Evolutionary conservation across 177 flowering plant genomes (phyloP).

Genomic region (Vitis hybrid): DNA sequence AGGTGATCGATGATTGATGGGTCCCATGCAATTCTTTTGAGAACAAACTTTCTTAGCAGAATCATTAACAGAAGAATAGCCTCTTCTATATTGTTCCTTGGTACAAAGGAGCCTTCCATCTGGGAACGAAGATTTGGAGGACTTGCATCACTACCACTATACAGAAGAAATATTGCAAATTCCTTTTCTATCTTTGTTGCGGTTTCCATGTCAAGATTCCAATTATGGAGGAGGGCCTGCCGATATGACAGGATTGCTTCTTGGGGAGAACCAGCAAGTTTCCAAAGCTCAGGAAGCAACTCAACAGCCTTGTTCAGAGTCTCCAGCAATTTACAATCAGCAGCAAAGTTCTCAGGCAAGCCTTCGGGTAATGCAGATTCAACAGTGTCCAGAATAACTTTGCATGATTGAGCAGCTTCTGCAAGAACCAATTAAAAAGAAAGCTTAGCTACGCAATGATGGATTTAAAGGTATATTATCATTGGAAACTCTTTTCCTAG

Average conservation of each 20-base stretch:
- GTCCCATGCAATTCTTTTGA: conserved; percentile 64
- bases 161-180: conserved; percentile 82
- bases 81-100: conserved; percentile 87
- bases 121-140: conserved; percentile 89
- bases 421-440: conserved; percentile 34
- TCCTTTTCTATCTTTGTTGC: conserved; percentile 65
- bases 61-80: conserved; percentile 73
- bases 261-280: conserved; percentile 53
- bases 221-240: conserved; percentile 66
- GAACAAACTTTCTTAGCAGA: conserved; percentile 51
- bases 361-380: conserved; percentile 83
- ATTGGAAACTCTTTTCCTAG: not conserved
- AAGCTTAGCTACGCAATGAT: conserved; percentile 15
- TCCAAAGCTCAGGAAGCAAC: conserved; percentile 87
- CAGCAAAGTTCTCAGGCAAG: conserved; percentile 51
- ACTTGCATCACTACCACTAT: conserved; percentile 75
- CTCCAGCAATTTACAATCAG: conserved; percentile 73
- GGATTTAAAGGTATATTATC: not conserved
- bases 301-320: conserved; percentile 75
- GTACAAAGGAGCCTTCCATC: conserved; percentile 73
- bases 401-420: conserved; percentile 97
- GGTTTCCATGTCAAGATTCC: conserved; percentile 79
- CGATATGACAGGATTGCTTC: conserved; percentile 74
- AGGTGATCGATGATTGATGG: conserved; percentile 82
- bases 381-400: conserved; percentile 72